These are phyloP conservation scores for Echria macrotheca DNA, from an alignment of 495 filamentous ascomycete genomes.

Conservation along the genomic window DNA sequence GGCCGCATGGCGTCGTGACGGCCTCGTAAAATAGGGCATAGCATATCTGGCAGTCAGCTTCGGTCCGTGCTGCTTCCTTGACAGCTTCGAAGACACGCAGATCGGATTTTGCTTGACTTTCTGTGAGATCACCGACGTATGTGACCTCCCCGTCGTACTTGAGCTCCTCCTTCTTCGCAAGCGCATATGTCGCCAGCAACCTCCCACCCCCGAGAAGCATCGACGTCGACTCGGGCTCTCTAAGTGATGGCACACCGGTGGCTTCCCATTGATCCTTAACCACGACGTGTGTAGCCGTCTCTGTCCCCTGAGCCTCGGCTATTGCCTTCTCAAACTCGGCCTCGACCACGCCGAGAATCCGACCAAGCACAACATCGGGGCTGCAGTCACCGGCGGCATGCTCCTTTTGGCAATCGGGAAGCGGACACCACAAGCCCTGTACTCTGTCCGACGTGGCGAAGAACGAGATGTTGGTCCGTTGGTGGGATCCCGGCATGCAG, in stretches of 20 bases:
- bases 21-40: conserved; percentile 74
- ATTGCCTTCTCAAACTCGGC: conserved; percentile 37
- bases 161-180: conserved; percentile 52
- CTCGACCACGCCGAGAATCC: conserved; percentile 52
- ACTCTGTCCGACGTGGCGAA: conserved; percentile 58
- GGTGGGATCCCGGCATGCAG: conserved; percentile 63
- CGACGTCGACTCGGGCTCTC: conserved; percentile 26
- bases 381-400: conserved; percentile 74
- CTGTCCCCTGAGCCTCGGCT: conserved; percentile 20
- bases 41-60: conserved; percentile 86
- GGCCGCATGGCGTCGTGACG: conserved; percentile 77
- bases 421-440: conserved; percentile 68
- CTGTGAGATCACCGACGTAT: conserved; percentile 11
- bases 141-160: conserved; percentile 47
- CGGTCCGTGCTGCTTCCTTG: conserved; percentile 54
- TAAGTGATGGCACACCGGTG: conserved; percentile 35
- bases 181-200: conserved; percentile 53
- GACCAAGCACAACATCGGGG: conserved; percentile 67
- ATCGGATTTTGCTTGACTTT: conserved; percentile 39
- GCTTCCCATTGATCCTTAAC: conserved; percentile 39
- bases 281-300: conserved; percentile 31
- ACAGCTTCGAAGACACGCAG: conserved; percentile 47
- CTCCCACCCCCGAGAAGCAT: conserved; percentile 46
- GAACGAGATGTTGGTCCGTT: conserved; percentile 66
- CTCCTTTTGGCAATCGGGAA: conserved; percentile 57